Conservation (phyloP, 2,329 filamentous ascomycete species). For the Phialocephala sp. region DNA sequence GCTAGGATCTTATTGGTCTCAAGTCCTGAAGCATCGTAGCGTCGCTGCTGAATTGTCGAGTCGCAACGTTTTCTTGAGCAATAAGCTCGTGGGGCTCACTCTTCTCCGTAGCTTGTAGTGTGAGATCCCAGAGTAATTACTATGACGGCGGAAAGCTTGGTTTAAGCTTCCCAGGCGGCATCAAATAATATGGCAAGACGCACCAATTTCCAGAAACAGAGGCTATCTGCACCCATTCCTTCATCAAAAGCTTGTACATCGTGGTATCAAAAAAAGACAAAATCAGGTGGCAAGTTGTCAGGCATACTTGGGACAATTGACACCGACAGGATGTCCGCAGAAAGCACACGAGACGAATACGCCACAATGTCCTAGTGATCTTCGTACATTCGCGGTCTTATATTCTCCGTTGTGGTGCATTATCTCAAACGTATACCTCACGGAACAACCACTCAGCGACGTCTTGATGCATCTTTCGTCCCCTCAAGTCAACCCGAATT, state of each 20-base stretch:
- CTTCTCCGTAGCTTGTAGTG: not conserved
- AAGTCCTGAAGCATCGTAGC: slow-evolving; percentile 21
- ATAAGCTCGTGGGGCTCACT: not conserved
- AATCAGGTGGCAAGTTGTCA: not conserved
- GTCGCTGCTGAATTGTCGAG: slow-evolving; percentile 11
- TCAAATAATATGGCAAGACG: not conserved
- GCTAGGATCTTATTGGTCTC: slow-evolving; percentile 17
- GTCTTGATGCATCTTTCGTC: slow-evolving; percentile 29
- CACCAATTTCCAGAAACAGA: not conserved
- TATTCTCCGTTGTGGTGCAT: not conserved
- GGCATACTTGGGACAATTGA: not conserved
- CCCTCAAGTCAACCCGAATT: slow-evolving; percentile 16
- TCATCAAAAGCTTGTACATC: not conserved
- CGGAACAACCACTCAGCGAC: slow-evolving; percentile 33
- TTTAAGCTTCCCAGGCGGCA: not conserved
- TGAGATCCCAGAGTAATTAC: not conserved
- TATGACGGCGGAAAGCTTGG: not conserved
- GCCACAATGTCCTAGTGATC: not conserved
- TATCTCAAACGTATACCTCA: slow-evolving; percentile 30
- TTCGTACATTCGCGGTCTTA: not conserved
- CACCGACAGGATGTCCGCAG: not conserved
- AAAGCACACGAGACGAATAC: not conserved
- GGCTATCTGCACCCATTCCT: not conserved
- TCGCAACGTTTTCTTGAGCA: slow-evolving; percentile 3
- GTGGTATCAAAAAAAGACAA: not conserved